Conservation (phyloP, 352 stramenopile genomes). For the Phytopythium sindhum region DNA sequence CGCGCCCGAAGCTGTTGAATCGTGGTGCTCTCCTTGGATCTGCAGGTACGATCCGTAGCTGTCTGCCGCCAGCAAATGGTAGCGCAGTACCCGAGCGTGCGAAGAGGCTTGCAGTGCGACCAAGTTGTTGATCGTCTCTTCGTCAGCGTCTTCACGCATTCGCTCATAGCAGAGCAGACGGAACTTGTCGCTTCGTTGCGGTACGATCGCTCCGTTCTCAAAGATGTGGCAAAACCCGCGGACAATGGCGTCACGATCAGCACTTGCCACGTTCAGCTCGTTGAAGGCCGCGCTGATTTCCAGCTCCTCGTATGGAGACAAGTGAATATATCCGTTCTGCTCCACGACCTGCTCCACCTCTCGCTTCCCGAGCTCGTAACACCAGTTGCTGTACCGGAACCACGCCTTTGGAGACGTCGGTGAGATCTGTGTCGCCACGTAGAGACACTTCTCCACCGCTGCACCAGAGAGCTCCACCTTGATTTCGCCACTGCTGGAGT, state of each 20-base stretch:
- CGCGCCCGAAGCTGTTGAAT: background rate
- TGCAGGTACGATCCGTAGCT: slow-evolving; percentile 42
- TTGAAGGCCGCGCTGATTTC: slow-evolving; percentile 38
- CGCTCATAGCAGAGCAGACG: slow-evolving; percentile 27
- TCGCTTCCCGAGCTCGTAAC: slow-evolving; percentile 46
- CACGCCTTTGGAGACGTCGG: slow-evolving; percentile 44
- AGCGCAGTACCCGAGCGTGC: slow-evolving; percentile 31
- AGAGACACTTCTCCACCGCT: slow-evolving; percentile 24
- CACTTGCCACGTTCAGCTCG: slow-evolving; percentile 26
- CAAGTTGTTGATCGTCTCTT: slow-evolving; percentile 21
- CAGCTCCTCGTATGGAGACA: slow-evolving; percentile 40
- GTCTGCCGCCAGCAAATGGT: slow-evolving; percentile 33
- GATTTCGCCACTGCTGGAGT: background rate
- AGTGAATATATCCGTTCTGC: slow-evolving; percentile 49
- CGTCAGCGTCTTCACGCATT: slow-evolving; percentile 7
- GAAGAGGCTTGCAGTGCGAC: slow-evolving; percentile 29
- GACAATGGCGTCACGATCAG: slow-evolving; percentile 31
- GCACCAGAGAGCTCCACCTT: background rate
- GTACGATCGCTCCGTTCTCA: slow-evolving; percentile 42
- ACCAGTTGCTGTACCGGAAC: slow-evolving; percentile 72
- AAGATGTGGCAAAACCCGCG: slow-evolving; percentile 47
- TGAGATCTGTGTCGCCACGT: slow-evolving; percentile 30
- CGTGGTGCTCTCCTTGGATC: slow-evolving; percentile 8
- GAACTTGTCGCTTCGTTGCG: slow-evolving; percentile 31
- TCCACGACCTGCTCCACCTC: slow-evolving; percentile 36